Evolutionary conservation across 352 stramenopile species (phyloP), one percentile per base, ranked within the genome.

Genomic region (Phytopythium boreale): DNA sequence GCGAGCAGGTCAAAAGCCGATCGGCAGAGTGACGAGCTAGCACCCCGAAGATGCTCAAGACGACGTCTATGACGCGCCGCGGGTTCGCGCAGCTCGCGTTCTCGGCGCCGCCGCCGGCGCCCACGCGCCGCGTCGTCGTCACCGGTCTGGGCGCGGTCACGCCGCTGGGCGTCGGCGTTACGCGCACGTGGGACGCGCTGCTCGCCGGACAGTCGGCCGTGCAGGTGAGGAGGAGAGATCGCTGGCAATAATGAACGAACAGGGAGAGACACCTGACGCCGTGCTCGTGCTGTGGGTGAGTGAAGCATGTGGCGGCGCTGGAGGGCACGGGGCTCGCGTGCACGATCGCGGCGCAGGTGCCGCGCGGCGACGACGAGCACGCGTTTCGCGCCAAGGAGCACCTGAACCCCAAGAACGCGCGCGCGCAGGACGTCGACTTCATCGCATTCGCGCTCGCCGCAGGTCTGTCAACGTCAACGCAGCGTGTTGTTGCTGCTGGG

Each of bases 111-210:
- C 87, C 87, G 5, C 61, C 80, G 9, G 67, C 77, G 12, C 78
- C 82, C 14, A 85, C 65, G 34, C 82, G 93, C 8, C 85, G 92
- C 26, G 94, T 98, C 19, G 94, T 98, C 7, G 89, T 98, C 19
- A 98, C 94, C 34, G 94, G 94, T 10, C 52, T 98, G 12, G 94
- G 94, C 20, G 85, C 92, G 8, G 89, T 98, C 51, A 97, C 88
- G 26, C 94, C 94, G 1, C 91, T 97, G 50, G 94, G 90, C 39
- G 80, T 97, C 12, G 89, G 92, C 43, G 80, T 97, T 20, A 62
- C 84, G 56, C 77, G 74, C 52, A 87, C 87, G 22, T 98, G 90
- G 90, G 75, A 96, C 17, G 78, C 80, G 47, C 67, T 98, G 29
- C 65, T 98, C 26, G 67, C 75, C 41, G 90, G 90, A 27, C 67